Base-by-base conservation (phyloP, 108 stramenopile species). In the Cyclostephanos invisitatus region DNA sequence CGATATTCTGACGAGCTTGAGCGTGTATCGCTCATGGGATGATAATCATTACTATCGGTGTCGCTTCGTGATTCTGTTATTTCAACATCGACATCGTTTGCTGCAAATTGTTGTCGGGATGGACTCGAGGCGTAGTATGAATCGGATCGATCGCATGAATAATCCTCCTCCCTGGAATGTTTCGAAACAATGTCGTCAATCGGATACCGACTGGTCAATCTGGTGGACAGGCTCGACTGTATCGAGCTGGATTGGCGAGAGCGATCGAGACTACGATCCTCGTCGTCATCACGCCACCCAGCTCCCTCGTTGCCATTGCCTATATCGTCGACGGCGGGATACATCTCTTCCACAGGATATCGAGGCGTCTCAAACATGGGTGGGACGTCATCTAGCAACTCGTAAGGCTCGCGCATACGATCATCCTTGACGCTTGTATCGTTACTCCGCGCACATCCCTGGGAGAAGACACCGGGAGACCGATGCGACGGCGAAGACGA, bases 281-380 rank as follows among this genome's bases (percentile, higher is more conserved):
- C 44, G 38, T 64, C 64, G 22, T 53, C 60, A 55, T 62, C 27
- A 50, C 62, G 57, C 49, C 37, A 55, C 63, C 71, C 22, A 51
- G 42, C 20, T 11, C 3, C 37, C 37, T 7, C 35, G 14, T 22
- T 44, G 9, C 48, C 64, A 50, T 50, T 27, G 32, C 64, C 64
- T 17, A 12, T 50, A 9, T 47, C 64, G 29, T 70, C 68, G 25
- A 59, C 70, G 32, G 11, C 53, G 57, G 77, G 77, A 38, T 78
- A 78, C 36, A 71, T 36, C 53, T 79, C 72, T 50, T 80, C 78
- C 10, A 80, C 62, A 27, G 78, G 78, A 59, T 71, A 78, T 50
- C 70, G 46, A 60, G 25, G 28, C 22, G 17, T 15, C 36, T n/a
- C 20, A 12, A n/a, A 44, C 5, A n/a, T 61, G 28, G 71, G 71